These are phyloP conservation scores for Epicoccum sorghinum DNA, from an alignment of 2,329 filamentous ascomycete genomes.

Conservation along the genomic window DNA sequence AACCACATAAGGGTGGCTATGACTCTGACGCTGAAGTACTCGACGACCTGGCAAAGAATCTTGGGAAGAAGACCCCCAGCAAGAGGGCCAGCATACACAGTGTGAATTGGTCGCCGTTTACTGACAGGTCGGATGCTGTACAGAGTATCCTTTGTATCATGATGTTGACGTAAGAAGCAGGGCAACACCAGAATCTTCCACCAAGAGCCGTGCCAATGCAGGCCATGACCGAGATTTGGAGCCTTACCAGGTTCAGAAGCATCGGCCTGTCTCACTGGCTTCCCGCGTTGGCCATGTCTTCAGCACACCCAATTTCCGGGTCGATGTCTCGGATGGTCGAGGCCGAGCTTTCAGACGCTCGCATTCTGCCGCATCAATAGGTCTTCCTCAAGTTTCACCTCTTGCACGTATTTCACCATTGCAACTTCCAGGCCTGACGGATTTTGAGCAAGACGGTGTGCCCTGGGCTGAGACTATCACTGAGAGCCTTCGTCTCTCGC, in stretches of 20 bases:
- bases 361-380: constrained; percentile 39
- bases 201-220: constrained; percentile 19
- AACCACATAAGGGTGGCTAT: constrained; percentile 43
- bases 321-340: constrained; percentile 19
- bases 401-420: constrained; percentile 31
- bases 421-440: constrained; percentile 37
- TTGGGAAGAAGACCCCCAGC: constrained; percentile 36
- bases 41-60: constrained; percentile 38
- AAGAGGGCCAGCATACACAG: constrained; percentile 46
- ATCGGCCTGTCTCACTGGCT: constrained; percentile 21
- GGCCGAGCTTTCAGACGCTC: constrained; percentile 36
- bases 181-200: constrained; percentile 33
- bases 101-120: constrained; percentile 41
- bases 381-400: constrained; percentile 24
- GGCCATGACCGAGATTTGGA: constrained; percentile 17
- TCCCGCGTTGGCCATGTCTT: constrained; percentile 33
- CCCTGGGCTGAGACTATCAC: constrained; percentile 38
- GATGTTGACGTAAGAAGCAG: constrained; percentile 30
- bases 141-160: background rate
- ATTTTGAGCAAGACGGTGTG: constrained; percentile 26
- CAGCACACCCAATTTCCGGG: constrained; percentile 39
- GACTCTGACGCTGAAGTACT: constrained; percentile 47
- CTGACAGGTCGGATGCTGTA: constrained; percentile 29
- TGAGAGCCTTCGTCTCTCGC: constrained; percentile 40
- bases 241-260: constrained; percentile 32